Percentiles rank a stretch among this genome's conserved stretches.
Evolutionary conservation across 2,329 filamentous ascomycete genomes (phyloP).

Genomic region (Clonostachys byssicola): DNA sequence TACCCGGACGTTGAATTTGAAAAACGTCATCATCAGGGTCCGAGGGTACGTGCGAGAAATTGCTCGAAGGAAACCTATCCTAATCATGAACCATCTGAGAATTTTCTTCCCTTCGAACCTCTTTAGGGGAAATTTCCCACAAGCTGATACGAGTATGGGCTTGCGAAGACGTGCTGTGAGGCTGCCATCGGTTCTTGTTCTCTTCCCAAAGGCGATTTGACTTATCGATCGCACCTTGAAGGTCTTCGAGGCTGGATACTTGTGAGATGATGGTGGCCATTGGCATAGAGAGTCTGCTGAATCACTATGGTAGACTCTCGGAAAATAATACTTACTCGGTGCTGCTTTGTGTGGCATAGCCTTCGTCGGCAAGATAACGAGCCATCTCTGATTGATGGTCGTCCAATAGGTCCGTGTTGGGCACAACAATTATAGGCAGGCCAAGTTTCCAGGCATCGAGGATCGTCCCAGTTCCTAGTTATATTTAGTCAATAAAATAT

Average conservation of each 20-base stretch:
- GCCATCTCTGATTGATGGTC: slow-evolving; percentile 92
- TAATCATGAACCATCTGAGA: slow-evolving; percentile 33
- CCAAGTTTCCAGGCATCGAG: slow-evolving; percentile 73
- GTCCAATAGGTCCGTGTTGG: slow-evolving; percentile 76
- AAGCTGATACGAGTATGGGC: slow-evolving; percentile 15
- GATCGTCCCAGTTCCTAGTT: slow-evolving; percentile 79
- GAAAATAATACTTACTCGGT: slow-evolving; percentile 50
- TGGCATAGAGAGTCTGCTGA: neutral
- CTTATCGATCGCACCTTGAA: slow-evolving; percentile 30
- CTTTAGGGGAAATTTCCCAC: slow-evolving; percentile 25
- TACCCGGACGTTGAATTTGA: no score
- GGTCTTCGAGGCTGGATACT: slow-evolving; percentile 17
- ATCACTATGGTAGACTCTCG: neutral
- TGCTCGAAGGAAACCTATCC: slow-evolving; percentile 4
- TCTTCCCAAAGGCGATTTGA: slow-evolving; percentile 25
- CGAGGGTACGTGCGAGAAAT: slow-evolving; percentile 1
- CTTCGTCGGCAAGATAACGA: slow-evolving; percentile 65
- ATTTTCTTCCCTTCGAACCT: slow-evolving; percentile 26
- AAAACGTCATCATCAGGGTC: neutral
- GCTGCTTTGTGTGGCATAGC: slow-evolving; percentile 71
- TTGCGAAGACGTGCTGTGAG: slow-evolving; percentile 13
- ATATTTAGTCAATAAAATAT: neutral
- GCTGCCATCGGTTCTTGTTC: slow-evolving; percentile 25
- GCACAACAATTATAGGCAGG: slow-evolving; percentile 81
- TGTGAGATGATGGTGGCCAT: neutral